Base-by-base conservation (phyloP, 2,329 filamentous ascomycete genomes). In the Metarhizium sp. region DNA sequence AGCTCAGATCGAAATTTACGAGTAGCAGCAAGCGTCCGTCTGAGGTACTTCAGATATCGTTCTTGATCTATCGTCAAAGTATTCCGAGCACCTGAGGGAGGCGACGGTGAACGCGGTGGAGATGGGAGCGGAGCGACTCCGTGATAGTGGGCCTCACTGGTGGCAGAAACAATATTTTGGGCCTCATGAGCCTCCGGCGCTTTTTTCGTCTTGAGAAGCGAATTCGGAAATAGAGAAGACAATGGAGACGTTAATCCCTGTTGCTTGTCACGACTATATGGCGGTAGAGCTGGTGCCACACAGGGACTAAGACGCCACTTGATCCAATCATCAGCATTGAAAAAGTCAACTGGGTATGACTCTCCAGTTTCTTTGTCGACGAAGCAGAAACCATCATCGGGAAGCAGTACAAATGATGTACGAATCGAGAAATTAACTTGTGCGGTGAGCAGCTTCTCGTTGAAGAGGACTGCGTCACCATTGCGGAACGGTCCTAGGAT, bases 381-480 rank as follows among this genome's bases (percentile, higher is more conserved):
- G 68, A 96, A 97, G 70, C 91, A 95, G 64, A 84, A 85, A 0
- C 91, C 91, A 62, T 94, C 86, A 56, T 96, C 86, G 0, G 92
- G 92, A 0, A 97, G 78, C 8, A 96, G 83, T 11, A 86, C 84
- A 64, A 89, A 96, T 46, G 85, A 92, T 0, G 91, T 95, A 7
- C 92, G 82, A 51, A 97, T 84, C 0, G 88, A 91, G 64, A 97
- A 96, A 71, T 95, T 95, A 62, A 96, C 92, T 66, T 94, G 89
- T 0, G 92, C 91, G 1, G 91, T 96, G 16, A 97, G 78, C 0
- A 96, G 87, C 60, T 90, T 89, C 58, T 91, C 91, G 64, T 92
- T 95, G 57, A 96, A 78, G 1, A 96, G 78, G 0, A 96, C 91
- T 18, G 92, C 88, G 66, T 97, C 92, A n/a, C 92, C 92, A 63